Percentiles rank a stretch among this genome's conserved stretches.
Conservation (phyloP, 2,329 filamentous ascomycete genomes). For the Colletotrichum lupini region DNA sequence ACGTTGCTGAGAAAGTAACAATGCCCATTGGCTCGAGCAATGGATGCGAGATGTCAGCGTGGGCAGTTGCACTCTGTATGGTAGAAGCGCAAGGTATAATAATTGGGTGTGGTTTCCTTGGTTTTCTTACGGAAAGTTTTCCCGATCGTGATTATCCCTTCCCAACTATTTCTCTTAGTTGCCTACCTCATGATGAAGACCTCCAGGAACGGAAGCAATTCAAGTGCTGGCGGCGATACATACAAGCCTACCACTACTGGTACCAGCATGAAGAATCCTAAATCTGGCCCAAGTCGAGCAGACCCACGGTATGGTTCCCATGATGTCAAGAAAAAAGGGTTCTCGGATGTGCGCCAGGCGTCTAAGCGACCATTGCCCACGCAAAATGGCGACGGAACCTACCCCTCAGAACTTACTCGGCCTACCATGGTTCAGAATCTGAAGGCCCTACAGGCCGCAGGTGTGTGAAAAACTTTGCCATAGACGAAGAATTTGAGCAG, state of each 20-base stretch:
- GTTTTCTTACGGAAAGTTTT: too few species aligned
- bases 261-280: background rate
- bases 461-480: constrained; percentile 42
- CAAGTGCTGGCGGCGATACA: background rate
- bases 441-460: constrained; percentile 61
- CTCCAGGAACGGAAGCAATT: constrained; percentile 15
- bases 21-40: background rate
- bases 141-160: too few species aligned
- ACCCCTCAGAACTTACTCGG: constrained; percentile 58
- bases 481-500: too few species aligned
- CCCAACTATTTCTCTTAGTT: background rate
- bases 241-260: background rate
- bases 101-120: background rate
- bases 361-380: constrained; percentile 72
- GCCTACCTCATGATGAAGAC: constrained; percentile 8
- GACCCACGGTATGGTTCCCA: constrained; percentile 22
- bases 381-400: constrained; percentile 72
- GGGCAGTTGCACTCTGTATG: background rate
- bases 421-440: constrained; percentile 68
- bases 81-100: background rate
- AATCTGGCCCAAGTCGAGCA: constrained; percentile 3
- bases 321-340: constrained; percentile 15
- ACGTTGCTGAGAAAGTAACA: background rate
- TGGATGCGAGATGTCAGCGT: background rate
- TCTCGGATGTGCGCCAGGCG: constrained; percentile 53